These are phyloP conservation scores for Juncus inflexus DNA, from an alignment of 176 grass and related monocot species.

Conservation along the genomic window DNA sequence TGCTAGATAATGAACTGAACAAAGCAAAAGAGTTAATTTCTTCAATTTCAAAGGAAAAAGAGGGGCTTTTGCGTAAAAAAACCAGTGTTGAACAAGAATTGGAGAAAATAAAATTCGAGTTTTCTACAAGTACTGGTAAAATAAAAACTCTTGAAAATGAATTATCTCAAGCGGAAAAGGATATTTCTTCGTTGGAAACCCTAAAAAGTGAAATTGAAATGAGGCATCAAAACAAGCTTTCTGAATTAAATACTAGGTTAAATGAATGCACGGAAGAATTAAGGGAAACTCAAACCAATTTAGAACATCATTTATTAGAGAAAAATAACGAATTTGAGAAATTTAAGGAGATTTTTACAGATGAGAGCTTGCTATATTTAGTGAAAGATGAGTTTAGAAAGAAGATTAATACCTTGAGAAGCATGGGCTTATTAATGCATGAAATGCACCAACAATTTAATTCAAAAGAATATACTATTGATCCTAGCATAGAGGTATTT, in stretches of 20 bases:
- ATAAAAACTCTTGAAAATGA: constrained; percentile 69
- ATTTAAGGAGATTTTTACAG: constrained; percentile 52
- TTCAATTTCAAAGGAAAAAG: constrained; percentile 68
- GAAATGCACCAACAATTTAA: constrained; percentile 63
- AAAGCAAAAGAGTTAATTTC: constrained; percentile 54
- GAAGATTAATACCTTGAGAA: constrained; percentile 52
- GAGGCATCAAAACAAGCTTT: constrained; percentile 51
- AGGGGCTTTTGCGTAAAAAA: constrained; percentile 40
- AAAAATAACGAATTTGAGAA: constrained; percentile 59
- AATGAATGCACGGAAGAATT: constrained; percentile 61
- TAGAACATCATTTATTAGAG: constrained; percentile 56
- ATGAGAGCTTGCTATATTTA: constrained; percentile 44
- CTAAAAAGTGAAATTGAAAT: constrained; percentile 56
- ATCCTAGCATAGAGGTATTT: constrained; percentile 66
- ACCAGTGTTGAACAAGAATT: constrained; percentile 61
- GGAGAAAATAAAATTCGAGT: constrained; percentile 72
- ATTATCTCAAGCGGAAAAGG: constrained; percentile 50
- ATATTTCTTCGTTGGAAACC: constrained; percentile 40
- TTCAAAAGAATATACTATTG: constrained; percentile 47
- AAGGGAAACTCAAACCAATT: constrained; percentile 43
- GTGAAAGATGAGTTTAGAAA: constrained; percentile 70
- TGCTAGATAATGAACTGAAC: constrained; percentile 57
- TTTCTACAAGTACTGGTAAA: constrained; percentile 44
- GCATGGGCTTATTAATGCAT: constrained; percentile 60
- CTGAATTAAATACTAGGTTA: constrained; percentile 53